These are phyloP conservation scores for Ustilago shanxiensis DNA, from an alignment of 1,284 basidiomycete species.

Conservation along the genomic window DNA sequence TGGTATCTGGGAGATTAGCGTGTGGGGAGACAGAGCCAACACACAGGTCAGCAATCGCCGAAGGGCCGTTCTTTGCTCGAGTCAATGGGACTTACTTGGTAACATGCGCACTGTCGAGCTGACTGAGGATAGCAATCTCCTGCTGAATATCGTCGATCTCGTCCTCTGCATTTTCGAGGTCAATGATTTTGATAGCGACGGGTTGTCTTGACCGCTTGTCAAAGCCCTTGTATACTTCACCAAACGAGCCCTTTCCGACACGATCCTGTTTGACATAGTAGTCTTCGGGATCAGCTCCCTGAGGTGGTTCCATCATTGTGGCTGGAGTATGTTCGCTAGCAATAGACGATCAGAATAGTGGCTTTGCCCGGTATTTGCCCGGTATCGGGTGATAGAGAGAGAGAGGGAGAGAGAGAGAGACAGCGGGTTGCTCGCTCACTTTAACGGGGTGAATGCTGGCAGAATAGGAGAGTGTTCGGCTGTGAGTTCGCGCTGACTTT, in stretches of 20 bases:
- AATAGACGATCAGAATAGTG: not conserved
- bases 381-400: too few species aligned
- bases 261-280: constrained; percentile 92
- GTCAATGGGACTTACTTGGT: constrained; percentile 77
- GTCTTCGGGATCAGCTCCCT: constrained; percentile 62
- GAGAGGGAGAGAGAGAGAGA: too few species aligned
- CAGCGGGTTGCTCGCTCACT: not conserved
- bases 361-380: not conserved
- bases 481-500: not conserved
- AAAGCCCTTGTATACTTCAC: constrained; percentile 68
- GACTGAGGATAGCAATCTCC: constrained; percentile 98
- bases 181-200: constrained; percentile 90
- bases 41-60: not conserved
- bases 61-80: not conserved
- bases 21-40: not conserved
- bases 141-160: constrained; percentile 99
- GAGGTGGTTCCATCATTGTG: constrained; percentile 50
- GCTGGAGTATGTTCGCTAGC: too few species aligned
- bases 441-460: constrained; percentile 1
- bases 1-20: constrained; percentile 81
- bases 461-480: constrained; percentile 6
- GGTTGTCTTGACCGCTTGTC: constrained; percentile 58
- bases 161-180: constrained; percentile 97
- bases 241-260: constrained; percentile 74
- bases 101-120: constrained; percentile 93